phyloP scores from a whole-genome alignment of 805 yeast species.

The Ogataea angusta region DNA sequence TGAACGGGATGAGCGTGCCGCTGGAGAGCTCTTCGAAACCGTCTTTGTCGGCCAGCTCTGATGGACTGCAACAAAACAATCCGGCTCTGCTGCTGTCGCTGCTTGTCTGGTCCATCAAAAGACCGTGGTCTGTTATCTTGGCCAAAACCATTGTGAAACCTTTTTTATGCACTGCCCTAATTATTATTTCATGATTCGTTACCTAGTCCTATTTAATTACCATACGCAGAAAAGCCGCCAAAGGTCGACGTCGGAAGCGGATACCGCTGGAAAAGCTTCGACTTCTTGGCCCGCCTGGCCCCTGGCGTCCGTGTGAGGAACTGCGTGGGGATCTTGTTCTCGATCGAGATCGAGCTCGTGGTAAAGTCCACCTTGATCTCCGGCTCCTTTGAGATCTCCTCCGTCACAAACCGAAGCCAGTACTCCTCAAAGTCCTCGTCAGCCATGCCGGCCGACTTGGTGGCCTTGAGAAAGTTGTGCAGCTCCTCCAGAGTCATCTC shows the following conservation, averaged over 20 bases:
- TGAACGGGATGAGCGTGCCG: slow-evolving; percentile 22
- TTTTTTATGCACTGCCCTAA: slow-evolving; percentile 3
- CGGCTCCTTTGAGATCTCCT: slow-evolving; percentile 44
- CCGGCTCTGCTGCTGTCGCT: background rate
- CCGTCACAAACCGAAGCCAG: slow-evolving; percentile 60
- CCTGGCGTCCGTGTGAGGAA: slow-evolving; percentile 24
- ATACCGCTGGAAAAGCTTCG: slow-evolving; percentile 56
- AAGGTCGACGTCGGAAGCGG: slow-evolving; percentile 18
- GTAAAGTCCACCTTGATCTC: slow-evolving; percentile 66
- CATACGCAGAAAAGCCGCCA: slow-evolving; percentile 12
- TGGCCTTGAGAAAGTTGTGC: slow-evolving; percentile 61
- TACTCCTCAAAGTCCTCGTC: slow-evolving; percentile 70
- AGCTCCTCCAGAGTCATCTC: slow-evolving; percentile 63
- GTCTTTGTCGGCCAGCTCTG: background rate
- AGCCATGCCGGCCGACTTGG: slow-evolving; percentile 40
- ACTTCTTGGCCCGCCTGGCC: slow-evolving; percentile 27
- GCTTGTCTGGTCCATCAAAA: background rate
- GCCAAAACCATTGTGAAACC: slow-evolving; percentile 5
- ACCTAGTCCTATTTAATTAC: slow-evolving; percentile 11
- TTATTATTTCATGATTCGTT: slow-evolving; percentile 5
- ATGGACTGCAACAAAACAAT: background rate
- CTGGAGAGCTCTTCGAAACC: slow-evolving; percentile 4
- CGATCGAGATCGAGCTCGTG: slow-evolving; percentile 24
- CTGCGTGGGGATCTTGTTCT: slow-evolving; percentile 19
- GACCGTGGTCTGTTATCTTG: slow-evolving; percentile 4